Conservation (phyloP, 2,329 filamentous ascomycete genomes). For the Claviceps maximensis region DNA sequence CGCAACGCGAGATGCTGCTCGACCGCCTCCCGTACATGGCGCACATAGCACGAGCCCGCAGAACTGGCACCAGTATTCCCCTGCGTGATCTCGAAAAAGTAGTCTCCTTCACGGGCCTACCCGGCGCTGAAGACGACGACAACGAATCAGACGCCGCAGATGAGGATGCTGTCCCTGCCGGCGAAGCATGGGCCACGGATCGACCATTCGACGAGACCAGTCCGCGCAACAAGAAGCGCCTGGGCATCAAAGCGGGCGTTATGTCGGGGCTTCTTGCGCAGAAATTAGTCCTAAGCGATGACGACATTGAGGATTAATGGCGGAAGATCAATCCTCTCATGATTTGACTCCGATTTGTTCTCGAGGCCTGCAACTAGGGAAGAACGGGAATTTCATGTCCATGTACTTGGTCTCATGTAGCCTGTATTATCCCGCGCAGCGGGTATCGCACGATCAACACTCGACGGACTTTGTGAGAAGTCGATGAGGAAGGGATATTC, state of each 20-base stretch:
- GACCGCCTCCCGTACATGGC: constrained; percentile 80
- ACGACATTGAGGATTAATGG: constrained; percentile 70
- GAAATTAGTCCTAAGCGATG: constrained; percentile 63
- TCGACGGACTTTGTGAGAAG: no score
- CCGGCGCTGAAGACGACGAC: constrained; percentile 35
- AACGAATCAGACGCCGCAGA: constrained; percentile 16
- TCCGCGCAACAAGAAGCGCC: constrained; percentile 32
- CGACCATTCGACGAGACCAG: constrained; percentile 40
- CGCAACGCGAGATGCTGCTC: constrained; percentile 62
- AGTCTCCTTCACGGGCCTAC: constrained; percentile 50
- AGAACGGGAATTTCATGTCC: no score
- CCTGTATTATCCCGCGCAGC: no score
- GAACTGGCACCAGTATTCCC: constrained; percentile 22
- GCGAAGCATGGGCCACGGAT: constrained; percentile 49
- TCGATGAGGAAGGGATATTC: no score
- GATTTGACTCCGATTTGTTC: no score
- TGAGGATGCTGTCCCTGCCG: constrained; percentile 28
- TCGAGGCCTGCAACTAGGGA: no score
- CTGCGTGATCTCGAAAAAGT: constrained; percentile 53
- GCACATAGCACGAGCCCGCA: constrained; percentile 41
- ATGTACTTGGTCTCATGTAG: no score
- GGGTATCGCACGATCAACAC: no score
- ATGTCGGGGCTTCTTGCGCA: constrained; percentile 38
- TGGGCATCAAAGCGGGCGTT: constrained; percentile 22
- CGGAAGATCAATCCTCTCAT: no score